Evolutionary conservation across 78 protist genomes (phyloP).

Genomic region (Dictyostelium purpureum): DNA sequence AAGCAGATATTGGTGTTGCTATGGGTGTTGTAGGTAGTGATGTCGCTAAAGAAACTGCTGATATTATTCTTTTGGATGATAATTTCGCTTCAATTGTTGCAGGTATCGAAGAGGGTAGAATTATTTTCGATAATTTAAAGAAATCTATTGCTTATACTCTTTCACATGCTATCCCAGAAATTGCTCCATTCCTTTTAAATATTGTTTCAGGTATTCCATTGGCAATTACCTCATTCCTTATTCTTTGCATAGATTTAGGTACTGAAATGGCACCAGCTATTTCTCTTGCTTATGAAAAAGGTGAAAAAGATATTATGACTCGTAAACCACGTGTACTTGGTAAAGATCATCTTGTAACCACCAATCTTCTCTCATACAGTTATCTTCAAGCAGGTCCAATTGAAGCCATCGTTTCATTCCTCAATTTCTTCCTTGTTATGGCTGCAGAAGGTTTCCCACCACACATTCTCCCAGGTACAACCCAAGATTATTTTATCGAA

Average conservation of each 20-base stretch:
- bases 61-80: conserved; percentile 96
- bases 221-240: conserved; percentile 88
- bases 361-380: conserved; percentile 78
- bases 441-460: conserved; percentile 78
- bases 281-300: conserved; percentile 91
- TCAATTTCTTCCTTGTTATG: conserved; percentile 84
- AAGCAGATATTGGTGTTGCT: conserved; percentile 97
- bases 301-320: conserved; percentile 94
- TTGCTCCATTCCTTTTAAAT: conserved; percentile 69
- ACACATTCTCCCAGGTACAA: background rate
- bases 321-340: conserved; percentile 90
- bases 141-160: conserved; percentile 79
- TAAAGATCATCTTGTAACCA: conserved; percentile 88
- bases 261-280: conserved; percentile 86
- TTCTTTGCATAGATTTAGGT: conserved; percentile 91
- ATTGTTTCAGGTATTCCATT: conserved; percentile 88
- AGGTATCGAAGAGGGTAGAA: conserved; percentile 89
- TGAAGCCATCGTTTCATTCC: conserved; percentile 86
- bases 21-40: conserved; percentile 97
- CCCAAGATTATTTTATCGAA: conserved; percentile 5
- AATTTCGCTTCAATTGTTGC: conserved; percentile 95
- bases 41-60: conserved; percentile 98
- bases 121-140: conserved; percentile 79
- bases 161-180: conserved; percentile 87
- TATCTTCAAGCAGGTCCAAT: conserved; percentile 90